Evolutionary conservation across 306 rosid genomes (phyloP).

Genomic region (Prunus mira): DNA sequence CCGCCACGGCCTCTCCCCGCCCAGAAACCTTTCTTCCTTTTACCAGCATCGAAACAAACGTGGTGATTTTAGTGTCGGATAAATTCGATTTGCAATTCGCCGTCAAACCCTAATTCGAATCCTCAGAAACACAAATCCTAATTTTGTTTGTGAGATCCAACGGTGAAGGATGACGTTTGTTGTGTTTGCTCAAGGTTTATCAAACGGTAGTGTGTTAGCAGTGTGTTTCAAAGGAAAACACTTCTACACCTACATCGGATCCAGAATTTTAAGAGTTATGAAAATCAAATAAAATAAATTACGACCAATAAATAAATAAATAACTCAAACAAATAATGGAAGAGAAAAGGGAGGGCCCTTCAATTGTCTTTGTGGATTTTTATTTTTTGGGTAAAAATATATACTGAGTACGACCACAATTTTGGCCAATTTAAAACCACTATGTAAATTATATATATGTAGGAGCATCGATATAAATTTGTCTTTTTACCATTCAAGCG

Average conservation of each 20-base stretch:
- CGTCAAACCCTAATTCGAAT: background rate
- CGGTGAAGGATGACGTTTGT: background rate
- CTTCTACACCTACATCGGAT: background rate
- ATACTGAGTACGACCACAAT: too few relatives aligned
- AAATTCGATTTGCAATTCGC: background rate
- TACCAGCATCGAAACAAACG: constrained; percentile 41
- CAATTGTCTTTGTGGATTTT: too few relatives aligned
- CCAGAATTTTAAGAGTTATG: too few relatives aligned
- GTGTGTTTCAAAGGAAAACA: background rate
- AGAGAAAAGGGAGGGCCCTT: too few relatives aligned
- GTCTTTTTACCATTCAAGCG: too few relatives aligned
- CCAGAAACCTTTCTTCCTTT: constrained; percentile 63
- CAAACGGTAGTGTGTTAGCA: background rate
- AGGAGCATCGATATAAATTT: too few relatives aligned
- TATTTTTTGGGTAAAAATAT: too few relatives aligned
- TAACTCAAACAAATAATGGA: background rate
- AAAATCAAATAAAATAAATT: too few relatives aligned
- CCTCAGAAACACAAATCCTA: background rate
- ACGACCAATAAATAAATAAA: too few relatives aligned
- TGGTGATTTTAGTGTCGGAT: too few relatives aligned
- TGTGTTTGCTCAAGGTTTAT: background rate
- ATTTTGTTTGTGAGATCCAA: background rate
- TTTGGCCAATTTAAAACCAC: too few relatives aligned
- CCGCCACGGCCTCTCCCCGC: constrained; percentile 62
- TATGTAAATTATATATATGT: too few relatives aligned